Evolutionary conservation across 1,284 basidiomycete species (phyloP).

Genomic region (Termitomyces sp.): DNA sequence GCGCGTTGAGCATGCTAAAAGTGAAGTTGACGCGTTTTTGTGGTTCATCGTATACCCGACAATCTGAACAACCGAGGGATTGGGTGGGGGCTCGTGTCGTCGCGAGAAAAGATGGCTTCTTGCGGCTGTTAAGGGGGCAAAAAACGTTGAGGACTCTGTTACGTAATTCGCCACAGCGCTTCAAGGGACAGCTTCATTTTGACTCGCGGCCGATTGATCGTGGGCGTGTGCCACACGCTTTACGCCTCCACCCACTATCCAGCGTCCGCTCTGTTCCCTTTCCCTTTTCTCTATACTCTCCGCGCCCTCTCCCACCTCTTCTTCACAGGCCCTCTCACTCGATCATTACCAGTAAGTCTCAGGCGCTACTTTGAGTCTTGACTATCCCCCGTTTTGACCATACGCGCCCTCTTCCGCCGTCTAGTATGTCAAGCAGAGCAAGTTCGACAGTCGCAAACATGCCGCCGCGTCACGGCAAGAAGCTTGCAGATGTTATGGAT

Average conservation of each 20-base stretch:
- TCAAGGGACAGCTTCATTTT: constrained; percentile 1
- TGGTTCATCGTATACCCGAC: background rate
- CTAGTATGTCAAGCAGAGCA: constrained; percentile 16
- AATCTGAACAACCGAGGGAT: background rate
- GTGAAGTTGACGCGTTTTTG: background rate
- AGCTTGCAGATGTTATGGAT: constrained; percentile 28
- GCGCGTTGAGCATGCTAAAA: background rate
- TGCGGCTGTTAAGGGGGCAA: background rate
- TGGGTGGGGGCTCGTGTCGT: background rate
- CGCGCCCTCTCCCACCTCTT: background rate
- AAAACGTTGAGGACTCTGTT: constrained; percentile 4
- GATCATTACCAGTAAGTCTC: background rate
- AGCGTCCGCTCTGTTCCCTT: constrained; percentile 6
- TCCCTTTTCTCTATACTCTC: background rate
- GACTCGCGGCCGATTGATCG: constrained; percentile 17
- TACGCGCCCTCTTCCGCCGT: constrained; percentile 1
- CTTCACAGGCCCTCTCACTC: background rate
- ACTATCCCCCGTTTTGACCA: constrained; percentile 1
- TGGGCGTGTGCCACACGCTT: constrained; percentile 21
- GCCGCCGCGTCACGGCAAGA: constrained; percentile 22
- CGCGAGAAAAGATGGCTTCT: background rate
- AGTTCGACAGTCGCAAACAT: constrained; percentile 18
- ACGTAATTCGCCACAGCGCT: constrained; percentile 18
- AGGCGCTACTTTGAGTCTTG: background rate
- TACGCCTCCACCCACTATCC: constrained; percentile 13